phyloP scores from a whole-genome alignment of 2,329 filamentous ascomycete genomes.

The Colletotrichum chlorophyti region DNA sequence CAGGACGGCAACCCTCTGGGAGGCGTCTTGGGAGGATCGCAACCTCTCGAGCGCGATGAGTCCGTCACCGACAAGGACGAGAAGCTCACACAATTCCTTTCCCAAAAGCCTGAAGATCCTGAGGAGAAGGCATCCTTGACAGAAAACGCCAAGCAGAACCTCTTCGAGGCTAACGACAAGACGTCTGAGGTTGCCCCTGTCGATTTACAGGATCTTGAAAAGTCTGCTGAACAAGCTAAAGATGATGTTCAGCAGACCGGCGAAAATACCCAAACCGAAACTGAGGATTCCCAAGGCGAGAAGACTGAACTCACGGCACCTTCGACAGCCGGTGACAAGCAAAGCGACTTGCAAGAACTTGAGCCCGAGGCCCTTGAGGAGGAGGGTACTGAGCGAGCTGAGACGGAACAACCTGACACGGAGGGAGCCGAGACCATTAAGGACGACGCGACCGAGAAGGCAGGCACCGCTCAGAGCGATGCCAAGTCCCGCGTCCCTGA shows the following conservation, averaged over 20 bases:
- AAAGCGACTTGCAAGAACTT: constrained; percentile 18
- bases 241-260: constrained; percentile 22
- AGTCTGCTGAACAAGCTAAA: constrained; percentile 14
- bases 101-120: constrained; percentile 15
- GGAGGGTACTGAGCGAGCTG: not conserved
- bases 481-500: not conserved
- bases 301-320: constrained; percentile 27
- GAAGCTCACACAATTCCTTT: constrained; percentile 22
- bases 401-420: not conserved
- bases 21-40: constrained; percentile 11
- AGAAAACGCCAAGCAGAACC: constrained; percentile 29
- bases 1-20: no score
- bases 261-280: constrained; percentile 27
- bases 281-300: constrained; percentile 26
- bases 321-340: constrained; percentile 17
- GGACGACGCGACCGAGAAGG: constrained; percentile 18
- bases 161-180: constrained; percentile 27
- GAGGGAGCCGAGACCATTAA: constrained; percentile 1
- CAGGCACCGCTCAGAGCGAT: not conserved
- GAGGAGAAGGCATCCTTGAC: constrained; percentile 20
- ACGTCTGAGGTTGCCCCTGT: constrained; percentile 28
- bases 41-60: constrained; percentile 21
- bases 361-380: constrained; percentile 24
- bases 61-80: constrained; percentile 25
- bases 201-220: constrained; percentile 26